A percentile compares a stretch with the other conserved stretches of the same genome.
Evolutionary conservation across 495 filamentous ascomycete genomes (phyloP).

Genomic region (Penicillium coffeae): DNA sequence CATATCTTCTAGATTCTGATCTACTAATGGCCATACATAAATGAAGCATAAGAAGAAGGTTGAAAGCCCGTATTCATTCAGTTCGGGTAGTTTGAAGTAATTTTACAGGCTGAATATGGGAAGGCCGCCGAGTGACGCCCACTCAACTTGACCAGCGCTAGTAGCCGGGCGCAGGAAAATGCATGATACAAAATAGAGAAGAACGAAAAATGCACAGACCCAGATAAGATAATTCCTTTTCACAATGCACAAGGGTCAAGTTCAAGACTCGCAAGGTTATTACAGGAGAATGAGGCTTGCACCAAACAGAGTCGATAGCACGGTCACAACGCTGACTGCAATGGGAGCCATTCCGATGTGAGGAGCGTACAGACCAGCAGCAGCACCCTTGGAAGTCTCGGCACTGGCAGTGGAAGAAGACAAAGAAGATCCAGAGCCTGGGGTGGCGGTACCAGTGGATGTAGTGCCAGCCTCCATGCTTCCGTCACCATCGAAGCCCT

Average conservation of each 20-base stretch:
- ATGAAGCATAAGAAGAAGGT: no score
- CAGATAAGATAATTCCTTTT: conserved; percentile 15
- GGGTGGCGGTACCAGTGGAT: conserved; percentile 59
- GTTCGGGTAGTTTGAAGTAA: no score
- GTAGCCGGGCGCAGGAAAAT: conserved; percentile 4
- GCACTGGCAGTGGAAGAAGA: conserved; percentile 19
- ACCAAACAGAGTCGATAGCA: conserved; percentile 60
- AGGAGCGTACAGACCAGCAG: conserved; percentile 40
- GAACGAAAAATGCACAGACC: conserved; percentile 8
- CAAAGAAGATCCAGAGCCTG: conserved; percentile 53
- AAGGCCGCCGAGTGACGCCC: background rate
- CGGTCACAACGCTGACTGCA: conserved; percentile 49
- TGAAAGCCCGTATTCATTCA: background rate
- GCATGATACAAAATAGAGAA: conserved; percentile 10
- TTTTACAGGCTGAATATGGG: no score
- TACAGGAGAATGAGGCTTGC: conserved; percentile 51
- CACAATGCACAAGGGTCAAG: background rate
- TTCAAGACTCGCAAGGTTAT: conserved; percentile 7
- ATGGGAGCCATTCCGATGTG: conserved; percentile 52
- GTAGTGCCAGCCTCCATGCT: conserved; percentile 63
- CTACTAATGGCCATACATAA: no score
- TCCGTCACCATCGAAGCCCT: conserved; percentile 67
- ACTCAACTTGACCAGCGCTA: background rate
- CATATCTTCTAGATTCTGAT: no score
- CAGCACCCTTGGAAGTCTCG: conserved; percentile 39